Percentiles rank a stretch among this genome's conserved stretches.
These are phyloP conservation scores for Myxozyma nipponensis DNA, from an alignment of 805 yeast genomes.

Conservation along the genomic window DNA sequence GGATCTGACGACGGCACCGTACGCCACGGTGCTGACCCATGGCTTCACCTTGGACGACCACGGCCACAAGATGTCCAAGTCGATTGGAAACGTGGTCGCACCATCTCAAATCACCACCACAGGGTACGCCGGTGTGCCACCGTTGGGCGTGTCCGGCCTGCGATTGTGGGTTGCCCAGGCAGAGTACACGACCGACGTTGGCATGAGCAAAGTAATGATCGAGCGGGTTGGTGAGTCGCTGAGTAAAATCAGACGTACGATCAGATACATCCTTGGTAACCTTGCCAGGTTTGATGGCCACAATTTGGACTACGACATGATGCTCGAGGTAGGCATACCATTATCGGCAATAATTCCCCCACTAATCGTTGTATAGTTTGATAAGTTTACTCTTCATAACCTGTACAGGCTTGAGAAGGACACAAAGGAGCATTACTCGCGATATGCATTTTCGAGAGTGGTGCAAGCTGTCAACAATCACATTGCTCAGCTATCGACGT, in stretches of 20 bases:
- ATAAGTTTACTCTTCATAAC: slow-evolving; percentile 47
- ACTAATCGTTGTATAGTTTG: slow-evolving; percentile 48
- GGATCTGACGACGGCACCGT: slow-evolving; percentile 52
- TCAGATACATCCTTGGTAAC: slow-evolving; percentile 78
- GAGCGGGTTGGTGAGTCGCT: slow-evolving; percentile 73
- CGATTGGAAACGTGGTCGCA: slow-evolving; percentile 73
- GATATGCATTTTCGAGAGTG: slow-evolving; percentile 56
- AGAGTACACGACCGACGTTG: slow-evolving; percentile 77
- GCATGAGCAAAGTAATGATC: slow-evolving; percentile 66
- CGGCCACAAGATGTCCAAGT: slow-evolving; percentile 90
- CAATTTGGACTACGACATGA: slow-evolving; percentile 36
- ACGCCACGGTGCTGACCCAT: slow-evolving; percentile 74
- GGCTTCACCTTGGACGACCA: slow-evolving; percentile 87
- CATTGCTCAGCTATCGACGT: slow-evolving; percentile 69
- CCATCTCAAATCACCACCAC: slow-evolving; percentile 61
- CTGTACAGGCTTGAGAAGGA: slow-evolving; percentile 47
- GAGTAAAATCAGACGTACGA: slow-evolving; percentile 78
- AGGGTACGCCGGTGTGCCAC: slow-evolving; percentile 55
- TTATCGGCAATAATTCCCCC: neutral
- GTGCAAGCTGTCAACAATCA: slow-evolving; percentile 66
- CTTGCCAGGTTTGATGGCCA: slow-evolving; percentile 42
- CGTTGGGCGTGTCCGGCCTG: slow-evolving; percentile 85
- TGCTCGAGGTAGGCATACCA: slow-evolving; percentile 28
- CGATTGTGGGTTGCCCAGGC: slow-evolving; percentile 88
- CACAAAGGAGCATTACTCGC: slow-evolving; percentile 47